phyloP scores from a whole-genome alignment of 2,329 filamentous ascomycete species.

The Aquanectria penicillioides region DNA sequence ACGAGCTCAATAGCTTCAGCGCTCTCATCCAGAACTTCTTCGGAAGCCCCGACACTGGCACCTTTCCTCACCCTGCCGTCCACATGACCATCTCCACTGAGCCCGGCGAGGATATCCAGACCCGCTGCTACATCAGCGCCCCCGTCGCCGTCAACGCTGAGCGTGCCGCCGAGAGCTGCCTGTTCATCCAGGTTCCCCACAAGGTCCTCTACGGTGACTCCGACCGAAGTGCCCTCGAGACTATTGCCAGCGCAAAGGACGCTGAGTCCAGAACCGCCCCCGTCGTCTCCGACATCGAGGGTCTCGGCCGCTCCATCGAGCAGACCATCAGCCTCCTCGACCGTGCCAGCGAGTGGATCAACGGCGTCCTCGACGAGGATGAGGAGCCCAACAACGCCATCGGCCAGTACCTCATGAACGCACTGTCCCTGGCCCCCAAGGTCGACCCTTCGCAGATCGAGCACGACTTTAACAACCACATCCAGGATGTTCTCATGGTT shows the following conservation, averaged over 20 bases:
- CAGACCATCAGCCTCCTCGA: conserved; percentile 91
- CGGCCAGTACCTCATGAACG: conserved; percentile 94
- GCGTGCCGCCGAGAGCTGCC: conserved; percentile 92
- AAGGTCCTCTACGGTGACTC: conserved; percentile 88
- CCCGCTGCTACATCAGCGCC: conserved; percentile 93
- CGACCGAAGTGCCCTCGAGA: conserved; percentile 75
- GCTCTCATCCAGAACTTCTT: conserved; percentile 99
- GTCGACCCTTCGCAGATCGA: conserved; percentile 91
- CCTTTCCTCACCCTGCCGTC: conserved; percentile 95
- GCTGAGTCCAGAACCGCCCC: conserved; percentile 77
- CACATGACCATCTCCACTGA: conserved; percentile 95
- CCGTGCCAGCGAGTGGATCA: conserved; percentile 90
- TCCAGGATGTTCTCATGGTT: conserved; percentile 98
- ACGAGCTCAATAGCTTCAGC: conserved; percentile 97
- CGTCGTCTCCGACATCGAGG: conserved; percentile 89
- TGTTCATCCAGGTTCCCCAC: conserved; percentile 97
- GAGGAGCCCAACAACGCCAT: conserved; percentile 88
- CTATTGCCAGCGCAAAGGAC: conserved; percentile 85
- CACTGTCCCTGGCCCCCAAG: conserved; percentile 92
- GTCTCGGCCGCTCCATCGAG: conserved; percentile 84
- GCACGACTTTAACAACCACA: conserved; percentile 99
- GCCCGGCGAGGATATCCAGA: conserved; percentile 87
- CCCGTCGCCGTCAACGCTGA: conserved; percentile 95
- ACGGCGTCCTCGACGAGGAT: conserved; percentile 93
- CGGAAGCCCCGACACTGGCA: conserved; percentile 94